Evolutionary conservation across 2,329 filamentous ascomycete species (phyloP).

Genomic region (Neofusicoccum umdonicola): DNA sequence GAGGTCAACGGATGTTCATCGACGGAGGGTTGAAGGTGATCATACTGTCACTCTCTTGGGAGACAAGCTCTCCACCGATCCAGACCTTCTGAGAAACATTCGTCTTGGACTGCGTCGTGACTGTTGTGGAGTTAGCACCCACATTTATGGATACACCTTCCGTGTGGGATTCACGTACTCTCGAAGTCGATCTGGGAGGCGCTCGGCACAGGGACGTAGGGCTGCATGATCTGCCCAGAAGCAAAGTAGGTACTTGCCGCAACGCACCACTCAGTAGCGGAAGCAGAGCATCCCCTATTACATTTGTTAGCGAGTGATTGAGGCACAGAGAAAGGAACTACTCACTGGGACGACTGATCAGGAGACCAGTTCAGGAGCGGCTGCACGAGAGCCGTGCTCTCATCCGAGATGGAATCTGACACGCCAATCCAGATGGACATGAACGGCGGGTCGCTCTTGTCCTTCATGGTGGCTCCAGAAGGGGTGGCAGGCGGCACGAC

Average conservation of each 20-base stretch:
- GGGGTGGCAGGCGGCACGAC: background rate
- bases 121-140: background rate
- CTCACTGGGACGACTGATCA: constrained; percentile 1
- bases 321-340: no score
- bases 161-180: background rate
- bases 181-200: background rate
- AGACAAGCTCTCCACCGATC: constrained; percentile 6
- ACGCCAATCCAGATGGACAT: constrained; percentile 16
- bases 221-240: background rate
- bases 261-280: constrained; percentile 12
- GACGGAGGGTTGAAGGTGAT: background rate
- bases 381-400: background rate
- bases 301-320: no score
- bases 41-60: background rate
- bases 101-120: background rate
- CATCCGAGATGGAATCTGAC: constrained; percentile 4
- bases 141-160: accelerated
- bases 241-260: constrained; percentile 8
- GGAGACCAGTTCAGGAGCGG: constrained; percentile 15
- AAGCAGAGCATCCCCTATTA: background rate
- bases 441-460: background rate
- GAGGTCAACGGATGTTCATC: background rate
- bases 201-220: background rate
- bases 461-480: background rate
- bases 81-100: constrained; percentile 4